Evolutionary conservation across 257 asterid species (phyloP).

Genomic region (Cordia subcordata): DNA sequence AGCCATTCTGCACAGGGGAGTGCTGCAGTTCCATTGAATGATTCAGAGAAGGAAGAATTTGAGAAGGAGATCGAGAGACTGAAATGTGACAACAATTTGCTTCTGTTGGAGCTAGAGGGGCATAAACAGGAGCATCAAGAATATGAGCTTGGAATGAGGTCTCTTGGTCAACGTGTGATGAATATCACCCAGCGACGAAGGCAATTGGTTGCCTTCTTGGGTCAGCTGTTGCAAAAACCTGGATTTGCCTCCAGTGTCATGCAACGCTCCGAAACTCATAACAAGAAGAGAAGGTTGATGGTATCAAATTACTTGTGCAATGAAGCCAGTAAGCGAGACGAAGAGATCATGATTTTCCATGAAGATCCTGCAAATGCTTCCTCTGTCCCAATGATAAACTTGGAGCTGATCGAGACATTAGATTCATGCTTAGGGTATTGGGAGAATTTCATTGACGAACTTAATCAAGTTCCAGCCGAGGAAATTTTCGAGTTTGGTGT

Average conservation of each 20-base stretch:
- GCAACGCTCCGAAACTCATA: constrained; percentile 37
- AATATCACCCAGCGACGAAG: constrained; percentile 40
- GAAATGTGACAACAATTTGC: constrained; percentile 50
- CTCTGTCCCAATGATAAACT: constrained; percentile 36
- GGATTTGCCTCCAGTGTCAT: constrained; percentile 30
- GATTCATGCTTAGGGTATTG: constrained; percentile 57
- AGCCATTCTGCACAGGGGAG: constrained; percentile 67
- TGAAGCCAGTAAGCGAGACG: constrained; percentile 35
- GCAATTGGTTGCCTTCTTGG: constrained; percentile 50
- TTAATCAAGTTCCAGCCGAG: constrained; percentile 26
- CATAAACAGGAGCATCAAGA: constrained; percentile 51
- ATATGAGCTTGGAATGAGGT: constrained; percentile 38
- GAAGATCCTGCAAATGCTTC: constrained; percentile 32
- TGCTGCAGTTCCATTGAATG: constrained; percentile 42
- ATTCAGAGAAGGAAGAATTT: constrained; percentile 61
- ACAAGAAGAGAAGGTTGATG: constrained; percentile 67
- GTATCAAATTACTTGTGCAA: constrained; percentile 38
- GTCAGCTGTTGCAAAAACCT: constrained; percentile 40
- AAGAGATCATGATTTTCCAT: constrained; percentile 32
- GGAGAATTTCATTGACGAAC: constrained; percentile 51
- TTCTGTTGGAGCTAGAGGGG: constrained; percentile 41
- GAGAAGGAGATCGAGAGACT: constrained; percentile 58
- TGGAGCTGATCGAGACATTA: constrained; percentile 48
- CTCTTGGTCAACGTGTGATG: constrained; percentile 39
- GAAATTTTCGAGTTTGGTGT: neutral